These are phyloP conservation scores for Biscutella laevigata DNA, from an alignment of 441 rosid genomes.

Conservation along the genomic window DNA sequence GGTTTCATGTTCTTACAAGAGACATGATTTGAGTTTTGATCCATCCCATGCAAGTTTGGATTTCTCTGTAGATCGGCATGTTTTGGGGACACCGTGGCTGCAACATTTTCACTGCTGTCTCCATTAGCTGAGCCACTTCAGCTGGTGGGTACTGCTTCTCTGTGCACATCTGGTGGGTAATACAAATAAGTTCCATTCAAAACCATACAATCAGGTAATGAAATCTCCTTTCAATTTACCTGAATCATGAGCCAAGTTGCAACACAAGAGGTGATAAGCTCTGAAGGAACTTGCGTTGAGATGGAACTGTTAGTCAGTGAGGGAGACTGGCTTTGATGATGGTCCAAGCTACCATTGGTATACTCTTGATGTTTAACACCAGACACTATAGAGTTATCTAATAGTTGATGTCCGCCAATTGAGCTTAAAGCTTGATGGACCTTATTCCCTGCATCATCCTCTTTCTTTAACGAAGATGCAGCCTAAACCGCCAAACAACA, in stretches of 20 bases:
- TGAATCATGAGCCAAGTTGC: conserved; percentile 76
- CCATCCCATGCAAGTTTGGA: conserved; percentile 87
- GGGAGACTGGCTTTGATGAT: conserved; percentile 30
- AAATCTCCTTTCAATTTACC: conserved; percentile 32
- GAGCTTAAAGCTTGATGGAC: conserved; percentile 54
- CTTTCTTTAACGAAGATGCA: conserved; percentile 48
- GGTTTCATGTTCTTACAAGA: conserved; percentile 34
- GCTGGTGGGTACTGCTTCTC: conserved; percentile 78
- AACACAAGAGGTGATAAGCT: conserved; percentile 77
- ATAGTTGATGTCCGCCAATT: conserved; percentile 28
- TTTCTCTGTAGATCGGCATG: conserved; percentile 67
- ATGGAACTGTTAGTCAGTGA: conserved; percentile 20
- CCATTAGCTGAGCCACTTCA: conserved; percentile 82
- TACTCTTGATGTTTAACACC: conserved; percentile 15
- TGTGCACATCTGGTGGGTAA: conserved; percentile 46
- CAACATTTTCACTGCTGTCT: conserved; percentile 65
- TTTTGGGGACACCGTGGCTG: conserved; percentile 77
- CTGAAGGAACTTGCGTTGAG: conserved; percentile 45
- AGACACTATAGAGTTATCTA: conserved; percentile 17
- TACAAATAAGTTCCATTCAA: not conserved
- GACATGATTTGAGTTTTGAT: conserved; percentile 90
- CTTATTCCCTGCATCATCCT: conserved; percentile 50
- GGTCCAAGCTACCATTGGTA: conserved; percentile 18
- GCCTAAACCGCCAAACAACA: conserved; percentile 40
- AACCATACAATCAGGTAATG: not conserved